Evolutionary conservation across 179 eudicot genomes (phyloP), one percentile per base, ranked within the genome.

Genomic region (Spinacia oleracea): DNA sequence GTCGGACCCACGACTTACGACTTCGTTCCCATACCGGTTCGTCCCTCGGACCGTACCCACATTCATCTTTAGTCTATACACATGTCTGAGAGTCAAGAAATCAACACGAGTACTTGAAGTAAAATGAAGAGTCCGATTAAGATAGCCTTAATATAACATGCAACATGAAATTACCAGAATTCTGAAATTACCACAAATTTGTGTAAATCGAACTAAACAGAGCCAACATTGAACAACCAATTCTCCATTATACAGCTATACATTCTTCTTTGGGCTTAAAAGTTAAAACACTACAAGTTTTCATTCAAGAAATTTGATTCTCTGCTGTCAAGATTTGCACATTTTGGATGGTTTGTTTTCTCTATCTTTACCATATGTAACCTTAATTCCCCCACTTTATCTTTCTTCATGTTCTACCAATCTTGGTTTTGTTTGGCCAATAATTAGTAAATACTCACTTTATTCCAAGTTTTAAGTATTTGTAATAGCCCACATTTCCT

Each of bases 171-270:
- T 46, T 32, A 78, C 69, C 67, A 78, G n/a, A 62, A 58, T 74
- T 43, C 31, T 11, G 45, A 83, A 68, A 20, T 76, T 71, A 75
- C 79, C 74, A 56, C 77, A 34, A 34, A 66, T 77, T 59, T 66
- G 68, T 76, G 58, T 75, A 80, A 69, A 18, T 74, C 67, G 73
- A 73, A 50, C 83, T 75, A 72, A 80, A 77, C 72, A 32, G 77
- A 83, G 40, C 76, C 81, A 83, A 77, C 69, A 80, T 71, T 50
- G 81, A 80, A 77, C 81, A 76, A 80, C 82, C 82, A 76, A 3
- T 73, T 38, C 45, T 56, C 55, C 64, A 73, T 55, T 50, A 77
- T 67, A 80, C 81, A 83, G 83, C 81, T 77, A 80, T 56, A 27
- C 76, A 51, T 77, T 72, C 83, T 76, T 67, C 75, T 83, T 83